A percentile compares a stretch with the other conserved stretches of the same genome.
Conservation (phyloP, 129 eudicot genomes). For the Lonicera japonica region DNA sequence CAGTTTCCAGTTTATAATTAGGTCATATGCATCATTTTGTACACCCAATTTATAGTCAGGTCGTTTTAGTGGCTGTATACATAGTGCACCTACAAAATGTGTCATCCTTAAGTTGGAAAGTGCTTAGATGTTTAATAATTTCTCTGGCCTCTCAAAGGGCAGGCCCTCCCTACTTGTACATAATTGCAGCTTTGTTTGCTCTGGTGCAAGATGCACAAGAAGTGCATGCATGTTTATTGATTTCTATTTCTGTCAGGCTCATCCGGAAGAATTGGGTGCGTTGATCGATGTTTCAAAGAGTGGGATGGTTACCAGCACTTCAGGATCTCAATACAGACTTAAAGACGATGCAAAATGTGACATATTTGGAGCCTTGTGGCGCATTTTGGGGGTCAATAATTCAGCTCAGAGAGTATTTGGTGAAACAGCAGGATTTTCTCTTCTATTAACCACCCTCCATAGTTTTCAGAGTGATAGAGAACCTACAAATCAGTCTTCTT, state of each 20-base stretch:
- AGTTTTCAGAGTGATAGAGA: constrained; percentile 65
- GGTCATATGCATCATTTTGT: too few relatives aligned
- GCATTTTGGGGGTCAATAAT: constrained; percentile 60
- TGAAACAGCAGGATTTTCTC: constrained; percentile 94
- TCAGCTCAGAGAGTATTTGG: constrained; percentile 96
- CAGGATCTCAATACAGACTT: constrained; percentile 82
- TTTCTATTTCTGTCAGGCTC: constrained; percentile 54
- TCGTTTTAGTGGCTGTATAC: constrained; percentile 22
- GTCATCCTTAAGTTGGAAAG: not conserved
- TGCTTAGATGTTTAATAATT: too few relatives aligned
- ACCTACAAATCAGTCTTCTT: constrained; percentile 26
- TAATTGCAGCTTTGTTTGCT: not conserved
- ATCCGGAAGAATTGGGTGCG: constrained; percentile 84
- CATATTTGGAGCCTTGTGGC: constrained; percentile 90
- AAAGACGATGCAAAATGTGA: constrained; percentile 82
- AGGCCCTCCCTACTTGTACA: not conserved
- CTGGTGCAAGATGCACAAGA: not conserved
- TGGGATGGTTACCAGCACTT: constrained; percentile 80
- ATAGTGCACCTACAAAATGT: constrained; percentile 30
- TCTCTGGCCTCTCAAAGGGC: too few relatives aligned
- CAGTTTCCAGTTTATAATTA: too few relatives aligned
- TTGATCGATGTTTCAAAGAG: constrained; percentile 79
- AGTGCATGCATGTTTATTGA: not conserved
- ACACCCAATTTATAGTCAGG: too few relatives aligned
- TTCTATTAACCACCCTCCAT: constrained; percentile 73